A percentile compares a stretch with the other conserved stretches of the same genome.
Conservation (phyloP, 169 alveolate species). For the Eimeria praecox region DNA sequence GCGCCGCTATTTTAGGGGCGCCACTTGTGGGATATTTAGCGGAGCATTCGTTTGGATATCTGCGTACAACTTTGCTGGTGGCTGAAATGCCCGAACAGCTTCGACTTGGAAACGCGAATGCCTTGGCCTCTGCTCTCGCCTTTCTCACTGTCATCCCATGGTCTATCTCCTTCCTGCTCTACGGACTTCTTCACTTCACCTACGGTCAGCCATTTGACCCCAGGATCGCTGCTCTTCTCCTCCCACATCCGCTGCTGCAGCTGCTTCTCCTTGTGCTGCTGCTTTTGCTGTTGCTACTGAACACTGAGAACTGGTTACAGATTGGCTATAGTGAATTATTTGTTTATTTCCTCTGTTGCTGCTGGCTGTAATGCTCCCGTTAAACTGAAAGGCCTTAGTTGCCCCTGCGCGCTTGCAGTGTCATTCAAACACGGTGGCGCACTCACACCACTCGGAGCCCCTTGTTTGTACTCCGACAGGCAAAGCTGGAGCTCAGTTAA, state of each 20-base stretch:
- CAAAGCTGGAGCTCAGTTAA: no score
- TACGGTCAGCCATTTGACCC: slow-evolving; percentile 72
- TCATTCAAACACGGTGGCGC: no score
- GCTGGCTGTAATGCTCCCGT: neutral
- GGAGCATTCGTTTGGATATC: slow-evolving; percentile 92
- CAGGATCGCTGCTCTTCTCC: neutral
- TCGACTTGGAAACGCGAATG: slow-evolving; percentile 90
- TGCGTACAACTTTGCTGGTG: slow-evolving; percentile 87
- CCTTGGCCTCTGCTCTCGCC: slow-evolving; percentile 91
- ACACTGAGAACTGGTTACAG: neutral
- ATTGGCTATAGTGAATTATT: neutral
- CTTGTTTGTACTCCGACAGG: no score
- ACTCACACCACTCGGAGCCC: no score
- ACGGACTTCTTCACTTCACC: slow-evolving; percentile 90
- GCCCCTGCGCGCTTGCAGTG: no score
- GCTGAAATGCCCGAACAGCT: slow-evolving; percentile 89
- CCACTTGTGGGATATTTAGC: slow-evolving; percentile 93
- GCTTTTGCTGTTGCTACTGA: neutral
- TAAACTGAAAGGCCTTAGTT: no score
- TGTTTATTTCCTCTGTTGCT: neutral
- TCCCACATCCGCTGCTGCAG: neutral
- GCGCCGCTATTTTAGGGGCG: slow-evolving; percentile 93
- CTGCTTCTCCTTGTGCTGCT: neutral
- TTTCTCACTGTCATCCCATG: slow-evolving; percentile 91
- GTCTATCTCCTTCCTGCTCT: slow-evolving; percentile 89